phyloP scores from a whole-genome alignment of 768 basidiomycete genomes.

The Sarcodon sp. region DNA sequence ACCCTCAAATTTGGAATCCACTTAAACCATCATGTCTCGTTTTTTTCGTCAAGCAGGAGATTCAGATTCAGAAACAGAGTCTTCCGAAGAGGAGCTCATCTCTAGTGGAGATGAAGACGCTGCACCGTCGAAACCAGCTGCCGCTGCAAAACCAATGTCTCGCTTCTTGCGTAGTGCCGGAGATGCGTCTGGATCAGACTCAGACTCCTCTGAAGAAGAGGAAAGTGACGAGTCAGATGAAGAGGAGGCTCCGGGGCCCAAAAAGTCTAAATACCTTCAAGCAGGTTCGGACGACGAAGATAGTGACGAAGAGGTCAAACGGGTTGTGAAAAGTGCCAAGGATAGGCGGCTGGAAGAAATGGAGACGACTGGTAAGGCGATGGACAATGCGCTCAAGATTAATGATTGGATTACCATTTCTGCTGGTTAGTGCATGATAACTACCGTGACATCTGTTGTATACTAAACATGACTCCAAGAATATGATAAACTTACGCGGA shows the following conservation, averaged over 20 bases:
- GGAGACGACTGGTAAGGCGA: conserved; percentile 80
- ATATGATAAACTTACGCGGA: conserved; percentile 89
- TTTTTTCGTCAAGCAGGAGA: conserved; percentile 83
- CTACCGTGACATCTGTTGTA: conserved; percentile 4
- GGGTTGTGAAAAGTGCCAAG: conserved; percentile 74
- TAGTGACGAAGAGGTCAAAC: conserved; percentile 59
- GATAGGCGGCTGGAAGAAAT: conserved; percentile 92
- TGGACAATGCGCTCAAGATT: conserved; percentile 92
- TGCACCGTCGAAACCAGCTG: conserved; percentile 28
- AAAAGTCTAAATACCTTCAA: conserved; percentile 26
- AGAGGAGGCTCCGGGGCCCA: conserved; percentile 23
- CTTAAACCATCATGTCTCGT: conserved; percentile 54
- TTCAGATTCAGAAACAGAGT: conserved; percentile 74
- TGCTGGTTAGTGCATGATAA: conserved; percentile 43
- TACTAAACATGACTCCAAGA: conserved; percentile 33
- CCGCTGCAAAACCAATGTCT: conserved; percentile 40
- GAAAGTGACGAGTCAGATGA: conserved; percentile 32
- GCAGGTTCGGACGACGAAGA: conserved; percentile 37
- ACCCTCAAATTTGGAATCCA: background rate
- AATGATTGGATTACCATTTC: conserved; percentile 95
- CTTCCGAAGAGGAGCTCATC: conserved; percentile 48
- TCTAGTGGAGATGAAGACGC: conserved; percentile 67
- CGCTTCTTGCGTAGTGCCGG: conserved; percentile 62
- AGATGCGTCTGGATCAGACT: conserved; percentile 42
- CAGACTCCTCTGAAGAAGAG: conserved; percentile 31